phyloP scores from a whole-genome alignment of 352 stramenopile species.

The Phytophthora foliorum region DNA sequence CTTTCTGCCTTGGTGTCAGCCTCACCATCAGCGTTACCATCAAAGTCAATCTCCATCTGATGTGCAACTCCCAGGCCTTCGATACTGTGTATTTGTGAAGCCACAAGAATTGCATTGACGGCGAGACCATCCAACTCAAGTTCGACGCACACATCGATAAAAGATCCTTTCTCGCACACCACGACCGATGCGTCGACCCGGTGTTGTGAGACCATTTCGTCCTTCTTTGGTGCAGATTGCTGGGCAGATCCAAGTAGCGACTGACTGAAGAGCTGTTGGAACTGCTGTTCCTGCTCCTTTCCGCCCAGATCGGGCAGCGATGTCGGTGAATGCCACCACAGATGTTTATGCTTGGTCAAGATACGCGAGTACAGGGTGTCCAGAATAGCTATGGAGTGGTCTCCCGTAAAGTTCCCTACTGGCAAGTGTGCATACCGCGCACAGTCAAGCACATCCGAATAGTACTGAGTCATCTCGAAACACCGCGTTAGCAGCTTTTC shows the following conservation, averaged over 20 bases:
- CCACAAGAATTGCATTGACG: constrained; percentile 81
- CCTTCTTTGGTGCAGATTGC: constrained; percentile 19
- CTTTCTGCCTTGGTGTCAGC: constrained; percentile 18
- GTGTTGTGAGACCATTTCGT: constrained; percentile 36
- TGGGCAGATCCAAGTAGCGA: constrained; percentile 44
- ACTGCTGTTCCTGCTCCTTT: constrained; percentile 89
- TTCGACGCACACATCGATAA: constrained; percentile 84
- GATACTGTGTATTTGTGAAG: constrained; percentile 77
- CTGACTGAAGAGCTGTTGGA: constrained; percentile 71
- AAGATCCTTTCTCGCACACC: constrained; percentile 94
- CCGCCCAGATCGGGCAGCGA: constrained; percentile 93
- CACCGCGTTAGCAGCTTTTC: constrained; percentile 81
- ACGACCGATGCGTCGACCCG: constrained; percentile 64
- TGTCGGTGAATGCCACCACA: constrained; percentile 96
- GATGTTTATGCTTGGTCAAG: constrained; percentile 93
- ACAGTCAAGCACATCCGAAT: constrained; percentile 90
- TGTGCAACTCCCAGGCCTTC: constrained; percentile 66
- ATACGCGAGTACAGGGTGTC: constrained; percentile 95
- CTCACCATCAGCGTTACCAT: constrained; percentile 39
- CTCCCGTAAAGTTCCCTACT: constrained; percentile 94
- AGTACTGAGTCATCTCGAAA: constrained; percentile 89
- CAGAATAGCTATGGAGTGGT: constrained; percentile 93
- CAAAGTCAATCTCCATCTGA: constrained; percentile 79
- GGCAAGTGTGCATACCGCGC: constrained; percentile 94
- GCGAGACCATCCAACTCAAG: constrained; percentile 79